Base-by-base conservation (phyloP, 345 rosid genomes). In the Schrenkiella parvula region DNA sequence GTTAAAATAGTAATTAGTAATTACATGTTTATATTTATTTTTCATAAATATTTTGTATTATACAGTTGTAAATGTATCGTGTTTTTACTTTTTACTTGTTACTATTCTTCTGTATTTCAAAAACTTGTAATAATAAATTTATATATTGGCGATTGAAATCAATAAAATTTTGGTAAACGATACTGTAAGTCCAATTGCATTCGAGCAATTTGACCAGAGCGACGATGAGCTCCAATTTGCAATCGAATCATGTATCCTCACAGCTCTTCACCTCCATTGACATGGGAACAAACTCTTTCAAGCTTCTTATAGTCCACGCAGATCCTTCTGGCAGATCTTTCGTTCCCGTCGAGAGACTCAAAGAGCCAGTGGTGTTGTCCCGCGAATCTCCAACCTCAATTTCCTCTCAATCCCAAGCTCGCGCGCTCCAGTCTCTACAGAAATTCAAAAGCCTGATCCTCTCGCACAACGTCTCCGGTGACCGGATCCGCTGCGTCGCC, bases 251-350 rank as follows among this genome's bases (percentile, higher is more conserved):
- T n/a, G 6, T 14, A 64, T 32, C 73, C 32, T 46, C 76, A 35
- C 15, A 67, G 19, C 84, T 85, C 34, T 89, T 83, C 43, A 87
- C 96, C 37, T 77, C 88, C 64, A 80, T 87, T 22, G 96, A 89
- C 74, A 82, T 89, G 84, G 92, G 90, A 35, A 86, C 90, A 15
- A 86, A 84, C 73, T 84, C 92, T 32, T 87, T 87, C 78, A 89
- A 87, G 74, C 82, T 87, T 59, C 78, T 86, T 10, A 87, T 87
- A 38, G 79, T 89, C 72, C 82, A 80, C 26, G 87, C 84, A 9
- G 71, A 80, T 56, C 80, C 83, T n/a, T 57, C 83, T 1, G 87
- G 88, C 1, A 80, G 80, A 68, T 84, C 84, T 58, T 63, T 87
- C 32, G 22, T 76, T 23, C 78, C 87, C 32, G 8, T 89, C 10